Evolutionary conservation across 345 rosid genomes (phyloP), one percentile per base, ranked within the genome.

Genomic region (Psidium guajava): DNA sequence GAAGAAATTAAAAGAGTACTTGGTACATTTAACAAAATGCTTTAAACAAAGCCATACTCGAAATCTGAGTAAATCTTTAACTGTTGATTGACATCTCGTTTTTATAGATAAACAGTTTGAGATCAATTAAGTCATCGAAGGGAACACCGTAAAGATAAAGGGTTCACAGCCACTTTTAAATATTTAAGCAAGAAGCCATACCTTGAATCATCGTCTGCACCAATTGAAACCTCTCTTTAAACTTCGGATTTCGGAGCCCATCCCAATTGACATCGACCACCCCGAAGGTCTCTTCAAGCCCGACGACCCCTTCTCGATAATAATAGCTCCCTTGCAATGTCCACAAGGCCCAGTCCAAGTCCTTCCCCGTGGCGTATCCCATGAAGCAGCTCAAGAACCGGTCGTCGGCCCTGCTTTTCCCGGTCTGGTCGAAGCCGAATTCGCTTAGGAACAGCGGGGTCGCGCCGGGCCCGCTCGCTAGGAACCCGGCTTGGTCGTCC

Each of bases 341-440:
- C 80, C 93, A 92, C 83, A 91, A 51, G 11, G 88, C 90, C 89
- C 91, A 91, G 52, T 91, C 93, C 86, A 88, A 87, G 88, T 91
- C 91, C 13, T 83, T 88, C 50, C 87, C 94, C 11, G 91, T 89
- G 11, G 88, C 86, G 42, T 28, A 82, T 44, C 89, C 88, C 74
- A 91, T 85, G 75, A 90, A 83, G 83, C 94, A 91, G 54, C 88
- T 80, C 58, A 91, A 21, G 86, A 81, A 91, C 85, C 89, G 69
- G 32, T 90, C 86, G 49, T 90, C 94, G 56, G 87, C 87, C 42
- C 61, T 69, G 75, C 85, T 90, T 18, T 77, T 82, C 5, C 89
- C 90, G 32, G 86, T 86, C 49, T 83, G 88, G 75, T 92, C 90
- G 40, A 88, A 82, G 75, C 94, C 94, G 12, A 91, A 89, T 86